These are phyloP conservation scores for Logfia minima DNA, from an alignment of 129 eudicot genomes.

Conservation along the genomic window DNA sequence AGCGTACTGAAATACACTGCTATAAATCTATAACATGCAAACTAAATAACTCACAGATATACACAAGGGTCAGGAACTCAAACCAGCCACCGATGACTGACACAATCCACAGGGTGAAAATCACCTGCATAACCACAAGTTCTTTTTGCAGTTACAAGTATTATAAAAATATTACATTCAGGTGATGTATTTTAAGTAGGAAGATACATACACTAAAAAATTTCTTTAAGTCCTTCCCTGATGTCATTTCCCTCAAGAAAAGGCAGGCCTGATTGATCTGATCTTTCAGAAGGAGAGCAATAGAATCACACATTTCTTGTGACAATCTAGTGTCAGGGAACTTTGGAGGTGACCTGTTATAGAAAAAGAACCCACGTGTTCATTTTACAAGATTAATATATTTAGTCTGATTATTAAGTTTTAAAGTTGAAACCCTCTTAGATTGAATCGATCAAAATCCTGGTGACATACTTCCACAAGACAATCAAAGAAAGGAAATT, in stretches of 20 bases:
- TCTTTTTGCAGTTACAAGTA: slow-evolving; percentile 17
- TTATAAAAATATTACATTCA: neutral
- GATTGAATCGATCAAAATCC: neutral
- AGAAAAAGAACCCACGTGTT: neutral
- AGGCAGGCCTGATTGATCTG: slow-evolving; percentile 42
- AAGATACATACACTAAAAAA: slow-evolving; percentile 49
- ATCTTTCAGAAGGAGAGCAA: slow-evolving; percentile 48
- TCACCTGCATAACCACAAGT: slow-evolving; percentile 47
- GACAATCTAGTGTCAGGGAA: slow-evolving; percentile 63
- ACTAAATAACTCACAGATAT: slow-evolving; percentile 53
- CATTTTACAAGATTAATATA: slow-evolving; percentile 1
- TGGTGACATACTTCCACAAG: neutral
- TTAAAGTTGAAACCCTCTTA: neutral
- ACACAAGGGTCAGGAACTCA: slow-evolving; percentile 69
- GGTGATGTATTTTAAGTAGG: neutral
- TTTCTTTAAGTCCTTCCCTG: slow-evolving; percentile 69
- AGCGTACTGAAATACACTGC: neutral
- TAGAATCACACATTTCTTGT: slow-evolving; percentile 45
- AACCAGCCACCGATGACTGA: slow-evolving; percentile 78
- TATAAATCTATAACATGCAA: neutral
- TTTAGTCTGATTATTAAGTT: neutral
- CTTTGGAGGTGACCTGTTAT: slow-evolving; percentile 54
- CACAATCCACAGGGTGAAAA: slow-evolving; percentile 59
- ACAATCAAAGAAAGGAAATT: neutral
- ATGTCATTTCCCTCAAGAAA: slow-evolving; percentile 52